Conservation (phyloP, 192 early-diverging fungal genomes). For the Umbelopsis sp. region DNA sequence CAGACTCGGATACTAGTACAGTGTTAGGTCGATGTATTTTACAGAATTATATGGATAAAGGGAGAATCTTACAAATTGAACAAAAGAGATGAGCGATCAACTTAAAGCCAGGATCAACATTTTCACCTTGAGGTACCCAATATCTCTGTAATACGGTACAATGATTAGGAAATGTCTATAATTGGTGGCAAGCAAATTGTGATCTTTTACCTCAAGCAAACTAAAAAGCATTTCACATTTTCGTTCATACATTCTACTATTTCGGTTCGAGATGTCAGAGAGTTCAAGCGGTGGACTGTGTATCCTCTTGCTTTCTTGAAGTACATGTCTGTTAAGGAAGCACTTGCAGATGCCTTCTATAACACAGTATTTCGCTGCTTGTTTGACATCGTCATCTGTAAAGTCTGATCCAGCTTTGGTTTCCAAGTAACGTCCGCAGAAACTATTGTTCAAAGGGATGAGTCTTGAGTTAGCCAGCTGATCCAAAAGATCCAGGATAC, state of each 20-base stretch:
- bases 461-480: conserved; percentile 15
- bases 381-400: background rate
- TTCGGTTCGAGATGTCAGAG: background rate
- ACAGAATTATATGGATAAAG: background rate
- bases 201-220: background rate
- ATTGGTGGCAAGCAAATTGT: background rate
- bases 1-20: background rate
- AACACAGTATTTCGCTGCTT: conserved; percentile 16
- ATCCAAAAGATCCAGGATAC: conserved; percentile 23
- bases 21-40: background rate
- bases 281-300: background rate
- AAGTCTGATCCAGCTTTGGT: background rate
- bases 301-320: background rate
- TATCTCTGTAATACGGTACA: background rate
- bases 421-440: background rate
- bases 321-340: background rate
- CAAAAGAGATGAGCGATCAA: background rate
- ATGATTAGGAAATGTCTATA: background rate
- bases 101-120: background rate
- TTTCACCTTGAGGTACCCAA: background rate
- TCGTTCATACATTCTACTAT: background rate
- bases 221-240: background rate
- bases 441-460: background rate
- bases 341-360: conserved; percentile 26
- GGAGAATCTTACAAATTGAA: conserved; percentile 2